phyloP scores from a whole-genome alignment of 768 basidiomycete genomes.

The Leccinum obscurum region DNA sequence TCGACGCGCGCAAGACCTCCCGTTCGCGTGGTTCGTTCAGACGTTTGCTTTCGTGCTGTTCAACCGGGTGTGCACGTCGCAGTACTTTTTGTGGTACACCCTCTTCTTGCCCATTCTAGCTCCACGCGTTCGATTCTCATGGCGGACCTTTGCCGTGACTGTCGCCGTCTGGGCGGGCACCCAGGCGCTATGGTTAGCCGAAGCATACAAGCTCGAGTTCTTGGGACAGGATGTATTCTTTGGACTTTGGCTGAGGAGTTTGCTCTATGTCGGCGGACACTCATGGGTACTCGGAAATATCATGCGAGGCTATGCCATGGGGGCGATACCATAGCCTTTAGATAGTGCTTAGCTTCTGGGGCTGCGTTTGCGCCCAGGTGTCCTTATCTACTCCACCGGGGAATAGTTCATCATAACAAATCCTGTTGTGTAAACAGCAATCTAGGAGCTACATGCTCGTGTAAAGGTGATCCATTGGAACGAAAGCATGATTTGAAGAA shows the following conservation, averaged over 20 bases:
- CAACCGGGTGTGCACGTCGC: constrained; percentile 97
- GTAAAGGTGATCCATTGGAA: constrained; percentile 10
- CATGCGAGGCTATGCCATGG: constrained; percentile 45
- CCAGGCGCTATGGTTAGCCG: constrained; percentile 88
- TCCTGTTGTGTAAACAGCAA: constrained; percentile 17
- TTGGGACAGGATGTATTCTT: constrained; percentile 72
- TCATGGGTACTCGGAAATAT: constrained; percentile 75
- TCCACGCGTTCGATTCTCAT: constrained; percentile 59
- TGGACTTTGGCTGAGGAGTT: constrained; percentile 74
- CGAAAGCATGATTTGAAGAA: constrained; percentile 20
- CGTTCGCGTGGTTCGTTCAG: constrained; percentile 89
- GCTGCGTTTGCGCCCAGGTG: neutral
- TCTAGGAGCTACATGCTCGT: constrained; percentile 23
- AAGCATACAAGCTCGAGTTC: constrained; percentile 91
- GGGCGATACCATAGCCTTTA: neutral
- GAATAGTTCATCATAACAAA: neutral
- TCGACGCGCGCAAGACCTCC: constrained; percentile 54
- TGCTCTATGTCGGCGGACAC: constrained; percentile 75
- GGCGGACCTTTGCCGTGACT: constrained; percentile 28
- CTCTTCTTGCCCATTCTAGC: constrained; percentile 83
- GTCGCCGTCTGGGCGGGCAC: constrained; percentile 67
- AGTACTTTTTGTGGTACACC: constrained; percentile 99
- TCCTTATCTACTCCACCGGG: neutral
- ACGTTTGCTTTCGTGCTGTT: constrained; percentile 91
- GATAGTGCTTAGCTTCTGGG: neutral